Evolutionary conservation across 345 rosid species (phyloP).

Genomic region (Salix viminalis): DNA sequence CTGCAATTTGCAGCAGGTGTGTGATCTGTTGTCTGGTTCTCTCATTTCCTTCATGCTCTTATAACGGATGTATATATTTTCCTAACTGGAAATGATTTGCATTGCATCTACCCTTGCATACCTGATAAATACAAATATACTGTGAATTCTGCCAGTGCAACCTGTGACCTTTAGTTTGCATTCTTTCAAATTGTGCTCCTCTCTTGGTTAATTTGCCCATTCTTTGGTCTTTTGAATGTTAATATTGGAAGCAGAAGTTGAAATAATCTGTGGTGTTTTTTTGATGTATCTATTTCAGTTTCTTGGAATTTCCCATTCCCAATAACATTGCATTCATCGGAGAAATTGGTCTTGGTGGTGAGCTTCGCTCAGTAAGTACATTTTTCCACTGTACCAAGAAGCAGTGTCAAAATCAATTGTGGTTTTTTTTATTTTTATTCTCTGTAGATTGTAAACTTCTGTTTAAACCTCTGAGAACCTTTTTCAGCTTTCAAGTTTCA

Average conservation of each 20-base stretch:
- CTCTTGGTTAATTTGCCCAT: too few relatives aligned
- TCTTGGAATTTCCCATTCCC: constrained; percentile 89
- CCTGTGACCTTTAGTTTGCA: too few relatives aligned
- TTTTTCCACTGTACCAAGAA: not conserved
- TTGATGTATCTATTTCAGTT: constrained; percentile 43
- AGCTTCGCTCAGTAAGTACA: constrained; percentile 63
- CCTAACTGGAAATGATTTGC: not conserved
- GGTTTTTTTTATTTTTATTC: not conserved
- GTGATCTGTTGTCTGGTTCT: not conserved
- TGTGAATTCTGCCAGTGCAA: not conserved
- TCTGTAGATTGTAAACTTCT: not conserved
- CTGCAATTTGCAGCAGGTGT: constrained; percentile 92
- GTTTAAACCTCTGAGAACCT: not conserved
- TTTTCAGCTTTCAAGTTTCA: not conserved
- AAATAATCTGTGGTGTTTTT: not conserved
- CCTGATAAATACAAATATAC: not conserved
- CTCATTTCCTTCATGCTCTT: not conserved
- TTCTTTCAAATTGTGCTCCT: not conserved
- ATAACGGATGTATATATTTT: not conserved
- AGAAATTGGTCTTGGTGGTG: constrained; percentile 85
- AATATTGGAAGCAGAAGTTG: not conserved
- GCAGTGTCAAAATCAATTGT: not conserved
- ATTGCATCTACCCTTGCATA: not conserved
- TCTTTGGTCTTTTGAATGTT: not conserved
- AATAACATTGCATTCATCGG: constrained; percentile 73